Base-by-base conservation (phyloP, 2,329 filamentous ascomycete genomes). In the Graphilbum fragrans region DNA sequence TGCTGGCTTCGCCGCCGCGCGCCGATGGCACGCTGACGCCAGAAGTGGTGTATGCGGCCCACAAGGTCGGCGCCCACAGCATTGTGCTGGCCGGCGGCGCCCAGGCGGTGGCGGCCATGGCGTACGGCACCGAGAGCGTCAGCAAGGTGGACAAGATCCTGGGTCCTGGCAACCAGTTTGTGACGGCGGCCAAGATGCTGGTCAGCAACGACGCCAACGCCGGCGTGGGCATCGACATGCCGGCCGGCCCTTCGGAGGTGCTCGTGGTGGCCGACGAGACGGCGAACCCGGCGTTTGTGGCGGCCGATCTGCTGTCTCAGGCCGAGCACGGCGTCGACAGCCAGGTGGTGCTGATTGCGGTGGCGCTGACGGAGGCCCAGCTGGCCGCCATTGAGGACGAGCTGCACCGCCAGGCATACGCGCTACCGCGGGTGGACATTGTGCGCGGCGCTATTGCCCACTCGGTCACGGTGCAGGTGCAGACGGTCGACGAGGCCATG, bases 101-200 rank as follows among this genome's bases (percentile, higher is more conserved):
- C 1, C 92, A 98, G 65, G 92, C 92, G 35, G 80, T 98, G 31
- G 92, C 90, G 18, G 92, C 92, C 37, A 83, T 98, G 81, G 92
- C 92, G 2, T 98, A 98, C 63, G 92, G 92, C 37, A 98, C 92
- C 1, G 83, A 95, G 62, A 90, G 80, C 52, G 78, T 98, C 39
- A 85, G 71, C 60, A 98, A 98, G 67, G 92, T 98, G 8, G 92
- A 98, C 70, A 98, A 98, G 75, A 95, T 98, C 52, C 77, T 96
- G 12, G 92, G 92, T 0, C 92, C 92, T 3, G 92, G 92, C 29
- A 98, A 98, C 64, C 92, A 96, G 61, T 98, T 96, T 57, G 92
- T 98, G 33, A 98, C 92, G 0, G 92, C 92, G 1, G 92, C 86
- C 40, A 98, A 98, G 74, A 98, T 98, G 92, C 74, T 88, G 53